Conservation (phyloP, 768 basidiomycete species). For the Porpolomopsis calyptriformis region DNA sequence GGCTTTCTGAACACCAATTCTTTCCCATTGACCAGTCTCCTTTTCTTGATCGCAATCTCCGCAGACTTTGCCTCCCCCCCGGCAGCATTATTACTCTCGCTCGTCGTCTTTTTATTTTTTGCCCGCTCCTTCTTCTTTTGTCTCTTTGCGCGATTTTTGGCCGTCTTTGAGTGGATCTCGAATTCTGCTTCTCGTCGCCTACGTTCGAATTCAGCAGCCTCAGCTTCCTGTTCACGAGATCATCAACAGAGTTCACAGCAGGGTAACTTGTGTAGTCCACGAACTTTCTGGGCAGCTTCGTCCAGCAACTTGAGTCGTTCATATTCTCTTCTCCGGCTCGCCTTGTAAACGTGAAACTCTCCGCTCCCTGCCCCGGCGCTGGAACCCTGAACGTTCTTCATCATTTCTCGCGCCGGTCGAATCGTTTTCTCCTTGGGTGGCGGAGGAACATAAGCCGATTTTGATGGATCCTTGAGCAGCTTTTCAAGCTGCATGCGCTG, state of each 20-base stretch:
- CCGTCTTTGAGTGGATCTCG: constrained; percentile 74
- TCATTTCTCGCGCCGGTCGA: constrained; percentile 82
- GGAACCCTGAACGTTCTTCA: constrained; percentile 99
- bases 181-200: constrained; percentile 65
- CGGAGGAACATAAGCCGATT: constrained; percentile 69
- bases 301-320: constrained; percentile 88
- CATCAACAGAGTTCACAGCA: constrained; percentile 2
- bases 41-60: constrained; percentile 58
- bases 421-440: constrained; percentile 75
- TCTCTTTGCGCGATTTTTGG: constrained; percentile 89
- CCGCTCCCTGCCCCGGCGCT: constrained; percentile 96
- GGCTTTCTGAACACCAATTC: constrained; percentile 47
- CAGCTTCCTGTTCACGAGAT: constrained; percentile 44
- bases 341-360: constrained; percentile 98
- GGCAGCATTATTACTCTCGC: constrained; percentile 17
- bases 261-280: constrained; percentile 13
- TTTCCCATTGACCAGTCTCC: constrained; percentile 69
- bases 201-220: constrained; percentile 61
- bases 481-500: constrained; percentile 65
- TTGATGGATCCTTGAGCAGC: constrained; percentile 82
- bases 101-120: constrained; percentile 31
- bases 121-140: constrained; percentile 82
- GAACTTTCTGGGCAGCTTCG: constrained; percentile 66
- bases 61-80: constrained; percentile 16
- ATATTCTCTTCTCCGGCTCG: constrained; percentile 86